Conservation (phyloP, 75 land plant species). For the Larix kaempferi region DNA sequence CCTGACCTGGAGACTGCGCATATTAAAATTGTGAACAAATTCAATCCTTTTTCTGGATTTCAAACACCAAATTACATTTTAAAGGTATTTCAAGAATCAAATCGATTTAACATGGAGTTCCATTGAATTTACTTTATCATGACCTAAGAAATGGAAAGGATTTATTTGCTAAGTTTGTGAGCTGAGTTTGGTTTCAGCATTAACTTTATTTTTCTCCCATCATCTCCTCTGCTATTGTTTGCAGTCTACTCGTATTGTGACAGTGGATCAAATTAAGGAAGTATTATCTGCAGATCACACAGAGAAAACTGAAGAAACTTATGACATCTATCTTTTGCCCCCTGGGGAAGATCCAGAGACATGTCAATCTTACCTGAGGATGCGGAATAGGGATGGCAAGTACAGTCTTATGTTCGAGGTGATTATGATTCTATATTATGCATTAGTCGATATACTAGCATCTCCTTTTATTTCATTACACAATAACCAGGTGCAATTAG, state of each 20-base stretch:
- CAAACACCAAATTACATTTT: slow-evolving; percentile 36
- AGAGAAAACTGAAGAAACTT: slow-evolving; percentile 30
- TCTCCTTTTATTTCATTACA: background rate
- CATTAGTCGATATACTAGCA: background rate
- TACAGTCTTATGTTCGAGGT: slow-evolving; percentile 52
- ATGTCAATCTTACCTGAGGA: slow-evolving; percentile 40
- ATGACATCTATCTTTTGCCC: slow-evolving; percentile 40
- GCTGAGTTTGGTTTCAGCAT: too few relatives aligned
- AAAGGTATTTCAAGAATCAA: slow-evolving; percentile 18
- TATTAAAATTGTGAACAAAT: slow-evolving; percentile 38
- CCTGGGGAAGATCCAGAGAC: slow-evolving; percentile 48
- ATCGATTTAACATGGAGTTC: background rate
- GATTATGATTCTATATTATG: background rate
- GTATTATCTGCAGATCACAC: slow-evolving; percentile 20
- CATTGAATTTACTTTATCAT: background rate
- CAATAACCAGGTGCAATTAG: background rate
- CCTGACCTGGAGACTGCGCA: slow-evolving; percentile 41
- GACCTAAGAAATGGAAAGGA: background rate
- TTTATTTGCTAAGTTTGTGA: background rate
- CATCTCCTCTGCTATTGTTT: background rate
- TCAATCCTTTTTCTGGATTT: slow-evolving; percentile 45
- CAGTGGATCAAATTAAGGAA: slow-evolving; percentile 32
- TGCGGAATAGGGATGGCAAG: slow-evolving; percentile 41
- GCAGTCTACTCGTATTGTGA: slow-evolving; percentile 27
- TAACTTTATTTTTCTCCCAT: background rate